Evolutionary conservation across 2,329 filamentous ascomycete genomes (phyloP).

Genomic region (Aspergillus aculeatus): DNA sequence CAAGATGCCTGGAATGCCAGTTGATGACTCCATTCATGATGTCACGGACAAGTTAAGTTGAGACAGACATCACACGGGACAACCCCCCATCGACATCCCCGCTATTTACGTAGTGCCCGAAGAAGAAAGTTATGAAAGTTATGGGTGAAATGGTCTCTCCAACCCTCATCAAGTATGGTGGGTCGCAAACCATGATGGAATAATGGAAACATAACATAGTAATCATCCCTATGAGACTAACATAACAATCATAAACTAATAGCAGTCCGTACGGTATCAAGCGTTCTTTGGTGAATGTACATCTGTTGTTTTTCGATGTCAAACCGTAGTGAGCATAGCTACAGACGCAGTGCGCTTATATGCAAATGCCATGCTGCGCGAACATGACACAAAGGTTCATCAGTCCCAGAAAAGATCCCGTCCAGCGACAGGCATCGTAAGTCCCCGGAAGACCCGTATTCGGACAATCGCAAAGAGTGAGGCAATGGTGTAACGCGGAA

Average conservation of each 20-base stretch:
- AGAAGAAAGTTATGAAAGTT: too few species aligned
- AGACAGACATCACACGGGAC: background rate
- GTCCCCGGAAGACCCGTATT: background rate
- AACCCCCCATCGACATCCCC: background rate
- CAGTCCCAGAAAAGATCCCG: background rate
- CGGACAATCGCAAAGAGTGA: background rate
- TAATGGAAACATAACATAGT: background rate
- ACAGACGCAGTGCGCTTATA: constrained; percentile 6
- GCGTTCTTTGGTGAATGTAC: background rate
- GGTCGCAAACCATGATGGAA: background rate
- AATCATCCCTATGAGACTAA: constrained; percentile 7
- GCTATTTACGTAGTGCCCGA: too few species aligned
- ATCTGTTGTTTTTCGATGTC: background rate
- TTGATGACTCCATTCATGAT: background rate
- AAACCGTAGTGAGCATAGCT: background rate
- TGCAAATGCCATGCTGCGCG: constrained; percentile 8
- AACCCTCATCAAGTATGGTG: background rate
- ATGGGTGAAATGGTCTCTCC: too few species aligned
- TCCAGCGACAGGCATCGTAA: background rate
- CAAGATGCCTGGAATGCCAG: background rate
- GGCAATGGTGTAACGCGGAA: background rate
- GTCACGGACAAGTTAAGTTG: background rate
- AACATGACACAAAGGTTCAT: background rate
- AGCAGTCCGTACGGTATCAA: background rate
- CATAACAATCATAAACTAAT: constrained; percentile 8